These are phyloP conservation scores for Heterotrichella gracilis DNA, from an alignment of 352 stramenopile genomes.

Conservation along the genomic window DNA sequence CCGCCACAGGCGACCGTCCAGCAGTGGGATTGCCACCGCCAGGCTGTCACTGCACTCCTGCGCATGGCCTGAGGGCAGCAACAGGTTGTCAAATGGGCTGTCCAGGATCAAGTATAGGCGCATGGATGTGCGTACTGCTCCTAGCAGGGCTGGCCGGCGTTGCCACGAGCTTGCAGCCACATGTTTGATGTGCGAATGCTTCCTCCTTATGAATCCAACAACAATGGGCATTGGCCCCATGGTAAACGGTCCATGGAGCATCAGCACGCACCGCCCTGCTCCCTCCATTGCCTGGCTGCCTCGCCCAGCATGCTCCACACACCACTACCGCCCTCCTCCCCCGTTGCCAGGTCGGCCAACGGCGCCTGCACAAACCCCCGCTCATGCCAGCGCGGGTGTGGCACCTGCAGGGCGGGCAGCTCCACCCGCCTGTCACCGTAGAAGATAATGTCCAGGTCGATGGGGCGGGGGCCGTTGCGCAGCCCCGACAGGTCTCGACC, in stretches of 20 bases:
- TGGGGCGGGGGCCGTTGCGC: constrained; percentile 50
- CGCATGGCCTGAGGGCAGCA: background rate
- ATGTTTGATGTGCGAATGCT: constrained; percentile 12
- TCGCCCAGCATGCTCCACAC: background rate
- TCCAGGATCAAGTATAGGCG: background rate
- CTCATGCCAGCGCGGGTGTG: constrained; percentile 60
- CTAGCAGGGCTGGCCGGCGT: constrained; percentile 12
- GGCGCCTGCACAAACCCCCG: constrained; percentile 81
- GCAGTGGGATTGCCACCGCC: too few relatives aligned
- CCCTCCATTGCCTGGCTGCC: too few relatives aligned
- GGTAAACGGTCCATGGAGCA: too few relatives aligned
- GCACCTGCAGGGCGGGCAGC: constrained; percentile 39
- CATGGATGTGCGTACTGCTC: background rate
- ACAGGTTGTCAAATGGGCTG: background rate
- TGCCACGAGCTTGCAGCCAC: constrained; percentile 13
- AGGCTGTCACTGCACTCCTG: background rate
- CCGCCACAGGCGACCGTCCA: too few relatives aligned
- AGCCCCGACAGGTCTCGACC: too few relatives aligned
- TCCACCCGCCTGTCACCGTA: constrained; percentile 37
- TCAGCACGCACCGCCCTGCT: too few relatives aligned
- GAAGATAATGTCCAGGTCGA: constrained; percentile 76
- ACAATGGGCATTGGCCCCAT: background rate
- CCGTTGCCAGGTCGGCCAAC: constrained; percentile 50
- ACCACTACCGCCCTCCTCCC: constrained; percentile 20
- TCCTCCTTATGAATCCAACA: constrained; percentile 11